Percentiles rank a stretch among this genome's conserved stretches.
These are phyloP conservation scores for Fusarium secorum DNA, from an alignment of 2,329 filamentous ascomycete genomes.

Conservation along the genomic window DNA sequence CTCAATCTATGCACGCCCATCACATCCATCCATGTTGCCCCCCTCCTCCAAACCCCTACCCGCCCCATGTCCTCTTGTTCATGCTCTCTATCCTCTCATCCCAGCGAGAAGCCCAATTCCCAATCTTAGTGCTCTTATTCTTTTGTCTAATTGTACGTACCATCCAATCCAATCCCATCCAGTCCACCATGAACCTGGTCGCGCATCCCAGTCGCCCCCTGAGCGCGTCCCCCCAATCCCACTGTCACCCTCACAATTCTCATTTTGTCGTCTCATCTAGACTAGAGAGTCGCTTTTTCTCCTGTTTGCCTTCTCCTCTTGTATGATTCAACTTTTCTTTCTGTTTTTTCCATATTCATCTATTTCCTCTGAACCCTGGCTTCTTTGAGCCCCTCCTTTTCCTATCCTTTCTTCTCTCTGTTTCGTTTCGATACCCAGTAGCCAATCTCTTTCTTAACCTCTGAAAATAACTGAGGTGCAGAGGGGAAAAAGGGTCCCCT, in stretches of 20 bases:
- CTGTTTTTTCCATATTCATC: constrained; percentile 17
- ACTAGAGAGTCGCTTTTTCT: constrained; percentile 13
- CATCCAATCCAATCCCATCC: constrained; percentile 2
- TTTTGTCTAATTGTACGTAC: constrained; percentile 11
- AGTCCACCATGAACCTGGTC: constrained; percentile 33
- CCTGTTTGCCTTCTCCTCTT: constrained; percentile 27
- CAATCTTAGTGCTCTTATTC: constrained; percentile 35
- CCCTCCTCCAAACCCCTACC: constrained; percentile 16
- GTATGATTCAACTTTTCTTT: constrained; percentile 26
- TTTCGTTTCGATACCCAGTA: constrained; percentile 35
- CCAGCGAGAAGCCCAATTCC: constrained; percentile 24
- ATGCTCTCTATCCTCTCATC: constrained; percentile 29
- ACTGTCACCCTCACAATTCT: constrained; percentile 31
- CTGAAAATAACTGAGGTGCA: constrained; percentile 19
- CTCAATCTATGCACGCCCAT: constrained; percentile 15
- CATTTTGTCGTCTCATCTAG: constrained; percentile 31
- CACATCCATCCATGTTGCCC: background rate
- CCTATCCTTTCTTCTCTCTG: constrained; percentile 2
- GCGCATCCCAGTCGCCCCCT: constrained; percentile 36
- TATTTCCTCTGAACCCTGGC: constrained; percentile 19
- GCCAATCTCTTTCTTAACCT: constrained; percentile 5
- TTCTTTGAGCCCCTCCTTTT: constrained; percentile 15
- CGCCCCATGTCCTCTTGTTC: constrained; percentile 24
- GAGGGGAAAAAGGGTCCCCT: constrained; percentile 33
- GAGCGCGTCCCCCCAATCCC: constrained; percentile 30